These are phyloP conservation scores for Colletotrichum godetiae DNA, from an alignment of 2,329 filamentous ascomycete species.

Conservation along the genomic window DNA sequence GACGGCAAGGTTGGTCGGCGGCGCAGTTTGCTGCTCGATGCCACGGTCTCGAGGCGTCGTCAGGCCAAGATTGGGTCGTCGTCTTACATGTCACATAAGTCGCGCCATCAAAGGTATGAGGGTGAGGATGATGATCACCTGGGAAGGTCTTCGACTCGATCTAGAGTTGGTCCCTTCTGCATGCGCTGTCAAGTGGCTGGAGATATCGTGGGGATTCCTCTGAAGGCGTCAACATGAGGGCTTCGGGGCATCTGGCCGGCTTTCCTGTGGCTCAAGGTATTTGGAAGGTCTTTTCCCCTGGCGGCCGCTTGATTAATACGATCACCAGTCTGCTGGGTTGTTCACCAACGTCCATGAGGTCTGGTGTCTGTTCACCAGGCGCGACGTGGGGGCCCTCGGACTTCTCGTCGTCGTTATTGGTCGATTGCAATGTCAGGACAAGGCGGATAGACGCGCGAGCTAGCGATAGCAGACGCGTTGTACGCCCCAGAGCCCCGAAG, in stretches of 20 bases:
- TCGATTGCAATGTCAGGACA: neutral
- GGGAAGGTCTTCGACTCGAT: neutral
- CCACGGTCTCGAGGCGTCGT: slow-evolving; percentile 11
- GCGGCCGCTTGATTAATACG: neutral
- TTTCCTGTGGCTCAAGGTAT: slow-evolving; percentile 4
- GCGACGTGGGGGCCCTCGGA: neutral
- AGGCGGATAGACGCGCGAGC: slow-evolving; percentile 1
- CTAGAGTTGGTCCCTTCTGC: neutral
- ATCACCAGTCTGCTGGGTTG: neutral
- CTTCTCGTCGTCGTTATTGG: neutral
- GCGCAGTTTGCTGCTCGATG: neutral
- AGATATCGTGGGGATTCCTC: neutral
- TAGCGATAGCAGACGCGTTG: slow-evolving; percentile 4
- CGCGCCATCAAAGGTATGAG: neutral
- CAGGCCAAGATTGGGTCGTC: neutral
- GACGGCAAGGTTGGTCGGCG: slow-evolving; percentile 11
- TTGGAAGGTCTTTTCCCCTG: neutral
- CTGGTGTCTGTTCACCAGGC: neutral
- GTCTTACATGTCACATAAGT: neutral
- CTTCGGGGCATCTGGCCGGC: neutral
- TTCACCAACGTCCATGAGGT: neutral
- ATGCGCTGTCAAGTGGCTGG: neutral
- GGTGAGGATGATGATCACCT: neutral
- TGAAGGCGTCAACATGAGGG: neutral
- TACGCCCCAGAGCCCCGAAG: neutral